A percentile compares a stretch with the other conserved stretches of the same genome.
These are phyloP conservation scores for Aegilops umbellulata DNA, from an alignment of 176 grass and related monocot species.

Conservation along the genomic window DNA sequence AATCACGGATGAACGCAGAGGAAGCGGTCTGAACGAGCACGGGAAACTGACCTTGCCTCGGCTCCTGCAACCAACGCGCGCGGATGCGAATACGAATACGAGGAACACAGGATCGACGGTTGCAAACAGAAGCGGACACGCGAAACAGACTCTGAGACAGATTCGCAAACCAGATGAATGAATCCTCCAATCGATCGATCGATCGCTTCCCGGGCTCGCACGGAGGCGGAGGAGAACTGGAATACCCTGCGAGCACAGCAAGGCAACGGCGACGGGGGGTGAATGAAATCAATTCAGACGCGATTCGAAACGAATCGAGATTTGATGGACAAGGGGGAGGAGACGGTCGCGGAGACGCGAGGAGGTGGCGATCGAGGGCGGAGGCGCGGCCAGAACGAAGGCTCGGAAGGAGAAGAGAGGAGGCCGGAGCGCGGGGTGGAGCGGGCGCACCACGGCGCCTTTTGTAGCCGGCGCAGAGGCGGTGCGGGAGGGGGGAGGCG, in stretches of 20 bases:
- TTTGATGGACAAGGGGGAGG: background rate
- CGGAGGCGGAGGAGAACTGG: no score
- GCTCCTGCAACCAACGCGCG: constrained; percentile 18
- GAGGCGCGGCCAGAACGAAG: background rate
- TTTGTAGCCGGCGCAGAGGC: constrained; percentile 29
- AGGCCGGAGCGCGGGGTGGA: background rate
- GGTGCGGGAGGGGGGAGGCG: background rate
- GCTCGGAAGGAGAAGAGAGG: no score
- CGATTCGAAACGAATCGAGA: background rate
- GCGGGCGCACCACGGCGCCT: background rate
- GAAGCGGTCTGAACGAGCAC: background rate
- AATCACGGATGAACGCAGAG: background rate
- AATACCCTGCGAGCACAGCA: constrained; percentile 18
- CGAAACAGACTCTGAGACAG: background rate
- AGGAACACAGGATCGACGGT: background rate
- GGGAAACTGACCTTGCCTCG: constrained; percentile 42
- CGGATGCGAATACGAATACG: no score
- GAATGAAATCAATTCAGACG: background rate
- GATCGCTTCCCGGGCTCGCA: background rate
- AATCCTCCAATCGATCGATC: background rate
- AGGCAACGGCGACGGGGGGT: background rate
- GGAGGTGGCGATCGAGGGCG: background rate
- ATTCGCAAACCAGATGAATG: background rate
- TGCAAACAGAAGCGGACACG: background rate
- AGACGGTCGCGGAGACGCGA: background rate